Conservation (phyloP, 768 basidiomycete genomes). For the Obba rivulosa region DNA sequence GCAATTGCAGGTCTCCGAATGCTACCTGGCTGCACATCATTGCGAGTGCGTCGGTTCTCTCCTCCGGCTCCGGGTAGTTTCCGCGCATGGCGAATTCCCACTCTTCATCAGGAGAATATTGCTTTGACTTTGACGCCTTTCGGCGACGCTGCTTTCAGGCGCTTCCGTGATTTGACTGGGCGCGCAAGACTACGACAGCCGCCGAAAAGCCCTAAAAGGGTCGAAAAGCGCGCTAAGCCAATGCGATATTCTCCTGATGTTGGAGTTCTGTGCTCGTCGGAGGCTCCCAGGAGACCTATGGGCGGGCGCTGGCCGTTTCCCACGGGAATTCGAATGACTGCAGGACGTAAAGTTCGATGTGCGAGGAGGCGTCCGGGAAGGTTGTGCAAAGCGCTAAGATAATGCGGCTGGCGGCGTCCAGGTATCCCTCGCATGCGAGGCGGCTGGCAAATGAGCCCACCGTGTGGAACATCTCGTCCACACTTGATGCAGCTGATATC, state of each 20-base stretch:
- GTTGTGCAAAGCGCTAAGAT: background rate
- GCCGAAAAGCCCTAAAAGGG: too few species aligned
- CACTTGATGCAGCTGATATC: too few species aligned
- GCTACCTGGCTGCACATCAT: too few species aligned
- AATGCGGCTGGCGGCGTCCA: background rate
- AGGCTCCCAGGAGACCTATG: background rate
- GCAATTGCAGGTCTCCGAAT: too few species aligned
- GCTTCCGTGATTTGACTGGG: too few species aligned
- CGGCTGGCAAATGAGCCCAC: conserved; percentile 2
- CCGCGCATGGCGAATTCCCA: background rate
- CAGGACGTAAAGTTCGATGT: background rate
- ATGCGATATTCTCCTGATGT: background rate
- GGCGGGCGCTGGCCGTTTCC: background rate
- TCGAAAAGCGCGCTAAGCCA: background rate
- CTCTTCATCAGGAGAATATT: background rate
- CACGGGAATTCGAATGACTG: background rate
- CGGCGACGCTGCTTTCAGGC: too few species aligned
- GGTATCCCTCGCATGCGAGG: background rate
- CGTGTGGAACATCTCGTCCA: too few species aligned
- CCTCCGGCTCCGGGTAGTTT: background rate
- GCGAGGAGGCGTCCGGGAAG: background rate
- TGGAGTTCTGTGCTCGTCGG: background rate
- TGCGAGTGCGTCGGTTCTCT: background rate
- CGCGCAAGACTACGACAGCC: too few species aligned
- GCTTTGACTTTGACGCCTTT: too few species aligned